These are phyloP conservation scores for Wickerhamomyces bovis DNA, from an alignment of 805 yeast species.

Conservation along the genomic window DNA sequence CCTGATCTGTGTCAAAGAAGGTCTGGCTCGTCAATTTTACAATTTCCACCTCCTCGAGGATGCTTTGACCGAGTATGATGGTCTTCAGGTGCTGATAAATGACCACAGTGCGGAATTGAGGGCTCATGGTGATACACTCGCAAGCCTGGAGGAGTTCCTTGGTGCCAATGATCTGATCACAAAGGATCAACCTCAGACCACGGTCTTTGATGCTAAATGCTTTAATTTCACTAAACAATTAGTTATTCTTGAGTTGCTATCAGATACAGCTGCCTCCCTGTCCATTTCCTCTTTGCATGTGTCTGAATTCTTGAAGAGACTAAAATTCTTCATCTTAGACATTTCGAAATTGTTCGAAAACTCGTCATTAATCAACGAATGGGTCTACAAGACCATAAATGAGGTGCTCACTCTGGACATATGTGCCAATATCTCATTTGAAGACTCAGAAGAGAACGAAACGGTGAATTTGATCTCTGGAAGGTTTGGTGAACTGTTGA, in stretches of 20 bases:
- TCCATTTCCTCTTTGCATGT: constrained; percentile 38
- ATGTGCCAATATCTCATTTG: constrained; percentile 12
- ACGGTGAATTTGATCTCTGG: constrained; percentile 27
- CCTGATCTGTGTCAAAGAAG: constrained; percentile 36
- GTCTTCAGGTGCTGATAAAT: constrained; percentile 31
- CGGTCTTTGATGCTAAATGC: constrained; percentile 14
- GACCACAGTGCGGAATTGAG: constrained; percentile 10
- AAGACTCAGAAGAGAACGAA: constrained; percentile 8
- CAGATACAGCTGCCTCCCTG: constrained; percentile 30
- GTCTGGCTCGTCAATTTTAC: constrained; percentile 45
- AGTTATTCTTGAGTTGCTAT: constrained; percentile 30
- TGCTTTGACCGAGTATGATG: constrained; percentile 46
- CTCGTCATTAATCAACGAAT: constrained; percentile 31
- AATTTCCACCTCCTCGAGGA: constrained; percentile 57
- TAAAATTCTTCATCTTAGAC: constrained; percentile 34
- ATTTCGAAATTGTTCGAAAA: constrained; percentile 23
- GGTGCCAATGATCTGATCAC: not conserved
- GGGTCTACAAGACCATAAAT: constrained; percentile 35
- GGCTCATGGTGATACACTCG: not conserved
- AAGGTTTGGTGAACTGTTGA: constrained; percentile 42
- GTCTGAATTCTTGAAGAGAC: constrained; percentile 31
- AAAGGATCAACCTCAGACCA: not conserved
- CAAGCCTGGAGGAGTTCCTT: not conserved
- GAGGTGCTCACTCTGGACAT: constrained; percentile 29
- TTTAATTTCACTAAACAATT: constrained; percentile 34